These are phyloP conservation scores for Striga hermonthica DNA, from an alignment of 305 asterid species.

Conservation along the genomic window DNA sequence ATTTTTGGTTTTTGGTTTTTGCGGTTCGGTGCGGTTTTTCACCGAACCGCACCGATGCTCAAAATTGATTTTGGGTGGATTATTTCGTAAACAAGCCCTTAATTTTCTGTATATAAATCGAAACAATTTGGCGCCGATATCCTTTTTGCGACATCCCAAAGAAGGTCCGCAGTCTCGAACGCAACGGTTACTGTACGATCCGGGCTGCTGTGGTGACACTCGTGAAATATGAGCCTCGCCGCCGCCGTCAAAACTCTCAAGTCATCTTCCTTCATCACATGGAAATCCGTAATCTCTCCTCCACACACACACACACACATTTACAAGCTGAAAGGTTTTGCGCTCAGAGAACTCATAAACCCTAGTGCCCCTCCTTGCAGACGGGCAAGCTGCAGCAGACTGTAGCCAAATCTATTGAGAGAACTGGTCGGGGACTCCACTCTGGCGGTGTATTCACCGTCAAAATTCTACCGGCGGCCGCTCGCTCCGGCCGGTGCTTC, in stretches of 20 bases:
- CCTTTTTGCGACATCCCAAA: too few species aligned
- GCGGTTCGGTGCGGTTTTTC: too few species aligned
- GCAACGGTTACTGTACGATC: neutral
- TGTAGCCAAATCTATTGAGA: conserved; percentile 51
- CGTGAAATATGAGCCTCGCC: conserved; percentile 39
- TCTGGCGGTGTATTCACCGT: conserved; percentile 72
- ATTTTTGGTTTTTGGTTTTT: too few species aligned
- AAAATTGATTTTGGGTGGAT: too few species aligned
- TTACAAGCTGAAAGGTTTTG: neutral
- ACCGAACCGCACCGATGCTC: too few species aligned
- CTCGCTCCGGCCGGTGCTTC: conserved; percentile 71
- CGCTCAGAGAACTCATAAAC: conserved; percentile 20
- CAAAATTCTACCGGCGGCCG: conserved; percentile 58
- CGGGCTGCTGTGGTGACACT: conserved; percentile 3
- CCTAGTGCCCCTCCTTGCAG: conserved; percentile 40
- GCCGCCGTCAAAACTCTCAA: conserved; percentile 47
- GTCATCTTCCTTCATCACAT: conserved; percentile 49
- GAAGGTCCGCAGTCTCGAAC: neutral
- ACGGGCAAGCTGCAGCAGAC: conserved; percentile 85
- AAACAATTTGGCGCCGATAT: too few species aligned
- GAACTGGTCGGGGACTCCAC: conserved; percentile 77
- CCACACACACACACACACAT: neutral
- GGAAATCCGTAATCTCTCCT: conserved; percentile 59
- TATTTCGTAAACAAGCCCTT: too few species aligned
- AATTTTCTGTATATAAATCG: too few species aligned